These are phyloP conservation scores for Raffaelea albimanens DNA, from an alignment of 2,329 filamentous ascomycete genomes.

Conservation along the genomic window DNA sequence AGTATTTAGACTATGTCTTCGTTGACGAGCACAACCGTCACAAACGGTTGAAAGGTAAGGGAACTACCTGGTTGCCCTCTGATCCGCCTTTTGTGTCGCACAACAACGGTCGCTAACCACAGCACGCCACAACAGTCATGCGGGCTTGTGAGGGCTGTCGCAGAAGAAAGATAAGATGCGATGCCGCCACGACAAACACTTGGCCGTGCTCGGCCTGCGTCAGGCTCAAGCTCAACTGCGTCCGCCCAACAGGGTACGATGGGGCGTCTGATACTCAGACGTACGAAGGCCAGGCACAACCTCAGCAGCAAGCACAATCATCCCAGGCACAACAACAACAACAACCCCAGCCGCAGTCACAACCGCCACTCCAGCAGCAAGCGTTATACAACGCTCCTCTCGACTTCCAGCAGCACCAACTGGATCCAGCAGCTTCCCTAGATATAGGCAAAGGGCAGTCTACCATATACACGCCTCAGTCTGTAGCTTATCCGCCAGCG, in stretches of 20 bases:
- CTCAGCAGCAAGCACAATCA: conserved; percentile 16
- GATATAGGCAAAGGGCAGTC: conserved; percentile 23
- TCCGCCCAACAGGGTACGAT: conserved; percentile 78
- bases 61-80: conserved; percentile 1
- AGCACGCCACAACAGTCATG: conserved; percentile 58
- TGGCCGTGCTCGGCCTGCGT: conserved; percentile 96
- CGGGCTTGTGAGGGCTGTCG: conserved; percentile 93
- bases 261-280: conserved; percentile 37
- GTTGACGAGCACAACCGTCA: conserved; percentile 98
- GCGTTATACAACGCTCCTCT: conserved; percentile 29
- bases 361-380: conserved; percentile 37
- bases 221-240: conserved; percentile 83
- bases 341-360: conserved; percentile 11
- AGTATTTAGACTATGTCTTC: conserved; percentile 80
- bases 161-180: conserved; percentile 94
- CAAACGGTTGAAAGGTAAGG: conserved; percentile 83
- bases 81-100: too few species aligned
- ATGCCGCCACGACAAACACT: conserved; percentile 91
- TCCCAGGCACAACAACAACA: conserved; percentile 30
- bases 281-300: conserved; percentile 46
- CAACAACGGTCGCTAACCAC: too few species aligned
- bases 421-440: background rate
- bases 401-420: conserved; percentile 8
- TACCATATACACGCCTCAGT: conserved; percentile 38
- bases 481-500: conserved; percentile 29